A percentile compares a stretch with the other conserved stretches of the same genome.
phyloP scores from a whole-genome alignment of 176 grass and related monocot species.

The sorghum (Sorghum bicolor) region Sorghum_bicolor_NCBIv3 NC_012874.2:60673501-60674000 shows the following conservation, averaged over 20 bases:
- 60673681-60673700: slow-evolving; percentile 44
- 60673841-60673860: slow-evolving; percentile 49
- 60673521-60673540: slow-evolving; percentile 55
- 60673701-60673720: slow-evolving; percentile 52
- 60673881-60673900: slow-evolving; percentile 83
- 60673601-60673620: slow-evolving; percentile 51
- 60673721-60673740: slow-evolving; percentile 77
- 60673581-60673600: slow-evolving; percentile 48
- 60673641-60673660: slow-evolving; percentile 62
- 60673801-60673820: slow-evolving; percentile 33
- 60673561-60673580: slow-evolving; percentile 56
- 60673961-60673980: slow-evolving; percentile 45
- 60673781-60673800: slow-evolving; percentile 34
- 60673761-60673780: slow-evolving; percentile 42
- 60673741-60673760: slow-evolving; percentile 53
- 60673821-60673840: not conserved
- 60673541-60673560: slow-evolving; percentile 55
- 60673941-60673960: not conserved
- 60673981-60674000: slow-evolving; percentile 59
- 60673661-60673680: slow-evolving; percentile 42
- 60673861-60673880: slow-evolving; percentile 67
- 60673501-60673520: slow-evolving; percentile 41
- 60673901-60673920: slow-evolving; percentile 66
- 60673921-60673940: slow-evolving; percentile 30
- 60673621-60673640: slow-evolving; percentile 61